These are phyloP conservation scores for Citrullus amarus DNA, from an alignment of 306 rosid genomes.

Conservation along the genomic window DNA sequence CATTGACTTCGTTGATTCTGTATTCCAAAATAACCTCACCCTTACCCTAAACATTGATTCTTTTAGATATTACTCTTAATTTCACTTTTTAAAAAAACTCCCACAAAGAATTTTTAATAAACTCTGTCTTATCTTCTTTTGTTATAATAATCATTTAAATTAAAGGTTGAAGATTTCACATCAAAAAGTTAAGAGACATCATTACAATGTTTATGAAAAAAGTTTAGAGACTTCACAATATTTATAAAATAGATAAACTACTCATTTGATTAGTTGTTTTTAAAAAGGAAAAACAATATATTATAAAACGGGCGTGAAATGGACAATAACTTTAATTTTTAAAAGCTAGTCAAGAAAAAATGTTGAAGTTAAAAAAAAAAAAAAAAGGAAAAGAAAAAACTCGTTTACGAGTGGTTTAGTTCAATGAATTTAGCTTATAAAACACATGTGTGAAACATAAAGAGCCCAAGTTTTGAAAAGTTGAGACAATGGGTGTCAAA, in stretches of 20 bases:
- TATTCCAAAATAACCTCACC: too few species aligned
- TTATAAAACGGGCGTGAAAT: neutral
- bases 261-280: neutral
- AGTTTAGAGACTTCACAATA: too few species aligned
- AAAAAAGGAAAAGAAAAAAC: too few species aligned
- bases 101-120: too few species aligned
- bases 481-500: neutral
- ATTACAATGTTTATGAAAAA: too few species aligned
- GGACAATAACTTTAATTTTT: neutral
- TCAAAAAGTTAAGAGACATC: too few species aligned
- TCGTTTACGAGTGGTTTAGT: neutral
- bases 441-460: neutral
- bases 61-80: neutral
- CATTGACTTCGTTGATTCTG: neutral
- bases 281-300: neutral
- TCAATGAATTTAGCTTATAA: neutral
- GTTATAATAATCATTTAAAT: neutral
- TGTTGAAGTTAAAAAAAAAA: neutral
- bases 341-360: neutral
- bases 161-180: too few species aligned
- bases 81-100: too few species aligned
- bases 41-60: neutral
- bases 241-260: too few species aligned
- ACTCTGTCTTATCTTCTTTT: neutral
- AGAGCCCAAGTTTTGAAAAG: neutral